phyloP scores from a whole-genome alignment of 257 asterid species.

The Rubia yunnanensis region DNA sequence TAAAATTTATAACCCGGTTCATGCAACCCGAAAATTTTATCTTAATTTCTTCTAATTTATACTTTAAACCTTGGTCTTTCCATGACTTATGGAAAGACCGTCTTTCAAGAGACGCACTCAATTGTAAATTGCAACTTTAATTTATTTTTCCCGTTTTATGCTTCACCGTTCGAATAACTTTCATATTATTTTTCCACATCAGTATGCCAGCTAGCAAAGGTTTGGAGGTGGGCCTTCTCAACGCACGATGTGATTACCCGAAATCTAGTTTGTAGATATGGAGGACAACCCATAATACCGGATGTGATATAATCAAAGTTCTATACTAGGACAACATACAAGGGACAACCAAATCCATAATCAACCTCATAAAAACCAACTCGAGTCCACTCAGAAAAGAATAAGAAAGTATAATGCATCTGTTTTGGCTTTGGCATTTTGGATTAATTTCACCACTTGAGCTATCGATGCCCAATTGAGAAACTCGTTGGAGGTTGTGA shows the following conservation, averaged over 20 bases:
- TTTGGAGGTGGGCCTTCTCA: slow-evolving; percentile 18
- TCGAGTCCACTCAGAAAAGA: slow-evolving; percentile 51
- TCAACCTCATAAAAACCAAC: slow-evolving; percentile 44
- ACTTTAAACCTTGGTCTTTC: too few relatives aligned
- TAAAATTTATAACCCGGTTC: too few relatives aligned
- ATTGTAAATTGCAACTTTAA: too few relatives aligned
- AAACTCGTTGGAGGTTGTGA: neutral
- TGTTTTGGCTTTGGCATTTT: slow-evolving; percentile 20
- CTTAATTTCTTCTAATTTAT: too few relatives aligned
- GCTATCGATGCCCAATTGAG: neutral
- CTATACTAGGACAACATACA: slow-evolving; percentile 36
- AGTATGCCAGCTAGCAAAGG: neutral
- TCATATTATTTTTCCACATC: neutral
- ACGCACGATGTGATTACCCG: slow-evolving; percentile 55
- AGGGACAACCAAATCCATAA: slow-evolving; percentile 48
- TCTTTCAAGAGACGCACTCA: too few relatives aligned
- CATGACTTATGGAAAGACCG: too few relatives aligned
- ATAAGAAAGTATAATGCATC: slow-evolving; percentile 28
- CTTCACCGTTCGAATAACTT: neutral
- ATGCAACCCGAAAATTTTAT: too few relatives aligned
- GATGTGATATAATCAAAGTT: slow-evolving; percentile 36
- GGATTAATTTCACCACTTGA: slow-evolving; percentile 34
- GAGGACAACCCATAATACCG: slow-evolving; percentile 28
- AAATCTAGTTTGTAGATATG: slow-evolving; percentile 25
- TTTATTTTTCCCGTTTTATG: too few relatives aligned